Percentiles rank a stretch among this genome's conserved stretches.
Conservation (phyloP, 2,329 filamentous ascomycete genomes). For the Cordyceps militaris region DNA sequence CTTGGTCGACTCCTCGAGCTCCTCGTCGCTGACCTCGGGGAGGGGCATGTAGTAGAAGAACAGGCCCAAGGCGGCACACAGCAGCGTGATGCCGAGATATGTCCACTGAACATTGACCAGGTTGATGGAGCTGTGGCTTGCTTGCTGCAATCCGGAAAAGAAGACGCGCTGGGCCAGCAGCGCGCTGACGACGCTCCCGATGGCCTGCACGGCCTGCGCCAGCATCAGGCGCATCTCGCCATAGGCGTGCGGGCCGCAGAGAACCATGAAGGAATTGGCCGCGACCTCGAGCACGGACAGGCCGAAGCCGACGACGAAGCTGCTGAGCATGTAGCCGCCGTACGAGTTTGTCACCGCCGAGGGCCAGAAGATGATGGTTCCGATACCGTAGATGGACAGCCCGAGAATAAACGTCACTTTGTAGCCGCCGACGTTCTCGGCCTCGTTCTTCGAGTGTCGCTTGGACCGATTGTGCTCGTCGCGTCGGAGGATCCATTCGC, state of each 20-base stretch:
- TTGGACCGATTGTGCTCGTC: slow-evolving; percentile 52
- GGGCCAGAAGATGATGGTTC: slow-evolving; percentile 83
- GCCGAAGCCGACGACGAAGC: slow-evolving; percentile 69
- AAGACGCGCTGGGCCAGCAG: slow-evolving; percentile 68
- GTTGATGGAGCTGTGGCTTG: slow-evolving; percentile 30
- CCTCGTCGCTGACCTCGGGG: slow-evolving; percentile 51
- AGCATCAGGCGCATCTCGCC: slow-evolving; percentile 69
- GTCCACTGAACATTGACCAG: slow-evolving; percentile 77
- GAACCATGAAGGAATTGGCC: slow-evolving; percentile 65
- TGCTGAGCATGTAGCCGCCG: slow-evolving; percentile 67
- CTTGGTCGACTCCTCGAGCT: slow-evolving; percentile 42
- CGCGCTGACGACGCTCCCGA: slow-evolving; percentile 65
- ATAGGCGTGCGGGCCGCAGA: slow-evolving; percentile 67
- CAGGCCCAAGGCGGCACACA: slow-evolving; percentile 62
- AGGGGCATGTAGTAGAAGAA: slow-evolving; percentile 64
- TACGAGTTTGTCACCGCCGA: slow-evolving; percentile 68
- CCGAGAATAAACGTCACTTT: slow-evolving; percentile 75
- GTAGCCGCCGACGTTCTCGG: slow-evolving; percentile 56
- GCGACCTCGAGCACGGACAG: slow-evolving; percentile 72
- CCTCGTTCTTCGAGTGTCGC: slow-evolving; percentile 29
- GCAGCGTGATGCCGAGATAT: slow-evolving; percentile 71
- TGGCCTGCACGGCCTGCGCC: slow-evolving; percentile 70
- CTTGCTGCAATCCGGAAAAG: slow-evolving; percentile 53
- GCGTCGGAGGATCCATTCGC: slow-evolving; percentile 61
- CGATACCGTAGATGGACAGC: slow-evolving; percentile 64